Evolutionary conservation across 192 early-diverging fungal species (phyloP), one percentile per base, ranked within the genome.

Genomic region (Allomyces javanicus): DNA sequence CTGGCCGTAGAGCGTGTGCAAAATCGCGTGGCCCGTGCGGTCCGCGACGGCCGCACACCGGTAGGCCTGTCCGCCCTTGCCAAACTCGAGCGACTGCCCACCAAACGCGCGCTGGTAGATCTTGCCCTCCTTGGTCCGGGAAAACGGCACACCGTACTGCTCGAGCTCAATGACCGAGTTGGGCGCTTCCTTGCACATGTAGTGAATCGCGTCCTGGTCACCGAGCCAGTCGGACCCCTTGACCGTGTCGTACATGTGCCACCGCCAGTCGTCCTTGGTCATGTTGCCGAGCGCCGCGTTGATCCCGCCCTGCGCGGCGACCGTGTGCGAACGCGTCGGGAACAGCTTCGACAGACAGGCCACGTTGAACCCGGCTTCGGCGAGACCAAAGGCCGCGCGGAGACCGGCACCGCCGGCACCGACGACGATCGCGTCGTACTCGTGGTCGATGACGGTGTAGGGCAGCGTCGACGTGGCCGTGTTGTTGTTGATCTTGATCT

Each of bases 191-290:
- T 93, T 87, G 78, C 93, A 96, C 96, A 98, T 98, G 79, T 98
- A 98, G 74, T 98, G 96, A 67, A 98, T 98, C 64, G 96, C 96
- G 68, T 98, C 93, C 81, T 98, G 96, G 79, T 98, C 96, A 79
- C 94, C 95, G 23, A 98, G 85, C 96, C 96, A 98, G 75, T 98
- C 96, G 68, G 87, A 90, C 64, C 93, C 95, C 83, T 98, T 98
- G 75, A 96, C 93, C 24, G 95, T 96, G 68, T 98, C 95, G 73
- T 96, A 98, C 96, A 98, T 98, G 76, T 98, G 96, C 96, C 96
- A 98, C 78, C 94, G 86, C 96, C 96, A 99, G 81, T 99, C 96
- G 76, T 99, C 96, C 79, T 99, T 91, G 68, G 86, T 85, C 93
- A 99, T 96, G 79, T 99, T 99, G 64, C 96, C 96, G 61, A 99